Evolutionary conservation across 169 alveolate species (phyloP).

Genomic region (Cyclospora cayetanensis): DNA sequence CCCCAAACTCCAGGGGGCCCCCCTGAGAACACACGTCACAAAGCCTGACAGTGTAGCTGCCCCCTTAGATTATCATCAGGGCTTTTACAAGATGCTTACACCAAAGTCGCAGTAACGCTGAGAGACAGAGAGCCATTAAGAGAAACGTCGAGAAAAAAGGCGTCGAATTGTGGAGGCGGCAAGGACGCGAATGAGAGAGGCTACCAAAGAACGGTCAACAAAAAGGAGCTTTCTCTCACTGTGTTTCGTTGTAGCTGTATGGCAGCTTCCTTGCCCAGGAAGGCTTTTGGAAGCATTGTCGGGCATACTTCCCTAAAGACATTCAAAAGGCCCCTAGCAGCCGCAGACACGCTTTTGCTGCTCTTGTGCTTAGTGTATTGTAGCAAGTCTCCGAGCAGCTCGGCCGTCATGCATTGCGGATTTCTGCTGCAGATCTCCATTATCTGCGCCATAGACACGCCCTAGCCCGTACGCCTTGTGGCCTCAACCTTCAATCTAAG

Average conservation of each 20-base stretch:
- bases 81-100: background rate
- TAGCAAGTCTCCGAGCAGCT: constrained; percentile 78
- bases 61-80: too few species aligned
- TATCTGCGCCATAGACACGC: constrained; percentile 1
- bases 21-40: background rate
- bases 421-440: constrained; percentile 86
- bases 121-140: background rate
- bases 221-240: background rate
- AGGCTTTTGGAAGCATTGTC: constrained; percentile 78
- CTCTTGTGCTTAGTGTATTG: constrained; percentile 82
- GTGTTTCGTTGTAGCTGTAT: constrained; percentile 28
- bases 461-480: background rate
- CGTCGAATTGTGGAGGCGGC: background rate
- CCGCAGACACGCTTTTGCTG: constrained; percentile 81
- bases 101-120: background rate
- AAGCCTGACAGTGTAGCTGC: too few species aligned
- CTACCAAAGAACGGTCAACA: background rate
- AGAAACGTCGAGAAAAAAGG: background rate
- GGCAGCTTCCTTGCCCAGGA: constrained; percentile 78
- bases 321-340: constrained; percentile 87
- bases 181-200: background rate
- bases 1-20: constrained; percentile 1
- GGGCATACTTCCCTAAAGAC: constrained; percentile 86
- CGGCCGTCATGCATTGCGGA: constrained; percentile 85
- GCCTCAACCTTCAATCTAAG: constrained; percentile 17